Evolutionary conservation across 169 alveolate genomes (phyloP).

Genomic region (Eimeria zaria): DNA sequence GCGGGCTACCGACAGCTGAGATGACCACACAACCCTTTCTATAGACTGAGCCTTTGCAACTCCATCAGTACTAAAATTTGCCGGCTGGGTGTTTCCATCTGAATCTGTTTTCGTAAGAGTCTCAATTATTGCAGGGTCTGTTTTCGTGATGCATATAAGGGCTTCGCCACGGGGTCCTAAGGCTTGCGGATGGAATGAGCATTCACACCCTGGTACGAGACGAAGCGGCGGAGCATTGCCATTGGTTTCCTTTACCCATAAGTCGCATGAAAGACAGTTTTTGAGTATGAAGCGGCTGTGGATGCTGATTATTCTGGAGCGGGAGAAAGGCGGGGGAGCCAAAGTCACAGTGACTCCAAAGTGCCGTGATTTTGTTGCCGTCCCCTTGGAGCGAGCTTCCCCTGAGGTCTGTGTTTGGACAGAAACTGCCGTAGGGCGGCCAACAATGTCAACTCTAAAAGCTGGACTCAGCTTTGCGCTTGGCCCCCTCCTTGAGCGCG

Average conservation of each 20-base stretch:
- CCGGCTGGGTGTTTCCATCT: not conserved
- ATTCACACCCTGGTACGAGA: constrained; percentile 47
- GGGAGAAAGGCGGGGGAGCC: constrained; percentile 85
- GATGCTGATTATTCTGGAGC: constrained; percentile 77
- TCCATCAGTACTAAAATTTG: constrained; percentile 4
- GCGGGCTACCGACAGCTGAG: constrained; percentile 71
- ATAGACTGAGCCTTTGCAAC: constrained; percentile 4
- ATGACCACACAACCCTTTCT: constrained; percentile 52
- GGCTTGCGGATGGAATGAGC: constrained; percentile 77
- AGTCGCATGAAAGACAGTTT: constrained; percentile 13
- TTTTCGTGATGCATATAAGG: constrained; percentile 62
- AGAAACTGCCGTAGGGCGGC: constrained; percentile 70
- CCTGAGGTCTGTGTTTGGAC: constrained; percentile 20
- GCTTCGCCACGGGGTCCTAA: constrained; percentile 76
- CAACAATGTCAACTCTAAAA: constrained; percentile 78
- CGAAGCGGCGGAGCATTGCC: constrained; percentile 56
- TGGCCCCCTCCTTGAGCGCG: constrained; percentile 16
- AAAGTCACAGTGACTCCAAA: constrained; percentile 73
- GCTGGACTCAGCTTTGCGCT: constrained; percentile 43
- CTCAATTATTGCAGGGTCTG: constrained; percentile 55
- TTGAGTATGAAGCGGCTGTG: constrained; percentile 80
- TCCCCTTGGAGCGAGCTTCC: not conserved
- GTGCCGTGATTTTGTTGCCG: not conserved
- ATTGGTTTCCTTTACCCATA: constrained; percentile 75
- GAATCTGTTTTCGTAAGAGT: not conserved